Base-by-base conservation (phyloP, 768 basidiomycete species). In the Lactarius psammicola region DNA sequence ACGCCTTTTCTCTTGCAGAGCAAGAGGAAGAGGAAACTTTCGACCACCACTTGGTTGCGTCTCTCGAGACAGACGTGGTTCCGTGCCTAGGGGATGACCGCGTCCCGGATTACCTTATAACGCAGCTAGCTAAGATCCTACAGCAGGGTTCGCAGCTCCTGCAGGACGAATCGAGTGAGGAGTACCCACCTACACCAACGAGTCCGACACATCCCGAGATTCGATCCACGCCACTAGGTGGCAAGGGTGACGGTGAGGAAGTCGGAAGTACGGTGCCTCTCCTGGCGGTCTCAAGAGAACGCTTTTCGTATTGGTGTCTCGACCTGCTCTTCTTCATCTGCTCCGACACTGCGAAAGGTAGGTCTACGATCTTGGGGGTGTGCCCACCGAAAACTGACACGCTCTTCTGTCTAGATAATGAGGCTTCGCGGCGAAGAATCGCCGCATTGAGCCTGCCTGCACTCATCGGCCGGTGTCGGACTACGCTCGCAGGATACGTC, bases 291-390 rank as follows among this genome's bases (percentile, higher is more conserved):
- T 88, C 89, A 1, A 79, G 94, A 44, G 94, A 95, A 74, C 82
- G 92, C 9, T 95, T 95, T 73, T 88, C 91, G 8, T 95, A 92
- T 77, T 95, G 94, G 94, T 94, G 91, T 72, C 88, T 95, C 63
- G 94, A 96, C 71, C 77, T 95, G 13, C 74, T 96, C 38, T 95
- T 95, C 75, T 73, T 90, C 68, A 80, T 95, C 34, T 95, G 91
- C 71, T 89, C 90, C 0, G 78, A 87, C 70, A 78, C 80, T 0
- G 85, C 84, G 1, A 81, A 79, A 76, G 89, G 90, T 88, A 65
- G 33, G 65, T 36, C 18, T 40, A 33, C 31, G 46, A 28, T 6
- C 1, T 26, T 6, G 28, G 42, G 44, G 0, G n/a, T 23, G n/a
- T 56, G 18, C 10, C 17, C 6, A n/a, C 9, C n/a, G 20, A 9